Evolutionary conservation across 352 stramenopile genomes (phyloP).

Genomic region (Elongisporangium anandrum): DNA sequence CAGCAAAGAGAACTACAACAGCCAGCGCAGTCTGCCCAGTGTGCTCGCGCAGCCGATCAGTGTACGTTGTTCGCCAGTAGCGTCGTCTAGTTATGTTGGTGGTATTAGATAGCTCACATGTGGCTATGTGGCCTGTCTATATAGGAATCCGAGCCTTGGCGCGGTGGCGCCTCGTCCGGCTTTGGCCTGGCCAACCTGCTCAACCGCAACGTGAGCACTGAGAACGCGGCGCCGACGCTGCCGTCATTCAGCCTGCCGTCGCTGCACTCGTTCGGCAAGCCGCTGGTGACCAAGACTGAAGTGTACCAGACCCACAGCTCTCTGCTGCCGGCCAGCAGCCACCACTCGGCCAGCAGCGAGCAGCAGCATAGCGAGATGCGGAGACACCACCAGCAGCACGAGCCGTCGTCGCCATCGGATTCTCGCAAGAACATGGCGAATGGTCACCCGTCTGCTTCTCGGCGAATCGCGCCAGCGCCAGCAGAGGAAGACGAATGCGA

Average conservation of each 20-base stretch:
- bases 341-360: slow-evolving; percentile 7
- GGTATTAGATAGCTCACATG: neutral
- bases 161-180: slow-evolving; percentile 30
- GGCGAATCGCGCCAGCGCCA: slow-evolving; percentile 51
- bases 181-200: slow-evolving; percentile 83
- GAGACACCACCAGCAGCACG: slow-evolving; percentile 8
- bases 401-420: slow-evolving; percentile 2
- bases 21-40: slow-evolving; percentile 4
- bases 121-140: slow-evolving; percentile 1
- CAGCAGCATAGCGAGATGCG: slow-evolving; percentile 6
- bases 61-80: slow-evolving; percentile 3
- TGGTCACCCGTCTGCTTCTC: slow-evolving; percentile 22
- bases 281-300: slow-evolving; percentile 54
- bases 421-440: slow-evolving; percentile 8
- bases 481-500: slow-evolving; percentile 65
- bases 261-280: slow-evolving; percentile 70
- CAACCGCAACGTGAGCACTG: slow-evolving; percentile 31
- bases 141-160: slow-evolving; percentile 70
- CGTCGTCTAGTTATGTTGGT: slow-evolving; percentile 9
- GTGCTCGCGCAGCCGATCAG: slow-evolving; percentile 5
- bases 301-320: slow-evolving; percentile 19
- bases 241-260: slow-evolving; percentile 73
- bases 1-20: slow-evolving; percentile 22
- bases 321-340: slow-evolving; percentile 26
- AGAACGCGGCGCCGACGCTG: slow-evolving; percentile 14